Percentiles rank a stretch among this genome's conserved stretches.
Conservation (phyloP, 176 grass and related monocot species). For the Echinochloa phyllopogon region DNA sequence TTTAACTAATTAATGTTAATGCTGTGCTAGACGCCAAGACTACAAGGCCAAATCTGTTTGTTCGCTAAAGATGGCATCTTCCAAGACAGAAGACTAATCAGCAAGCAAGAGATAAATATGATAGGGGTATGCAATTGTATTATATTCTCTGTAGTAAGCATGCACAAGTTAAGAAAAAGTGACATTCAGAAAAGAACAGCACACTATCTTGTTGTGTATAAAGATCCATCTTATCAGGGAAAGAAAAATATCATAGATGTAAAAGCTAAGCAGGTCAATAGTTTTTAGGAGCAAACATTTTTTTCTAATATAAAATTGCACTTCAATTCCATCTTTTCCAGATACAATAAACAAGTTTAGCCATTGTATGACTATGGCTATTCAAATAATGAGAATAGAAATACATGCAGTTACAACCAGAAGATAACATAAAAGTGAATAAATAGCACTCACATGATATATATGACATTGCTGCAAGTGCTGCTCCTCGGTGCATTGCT, state of each 20-base stretch:
- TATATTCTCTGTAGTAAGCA: background rate
- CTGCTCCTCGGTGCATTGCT: conserved; percentile 86
- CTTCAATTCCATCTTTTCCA: background rate
- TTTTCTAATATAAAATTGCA: background rate
- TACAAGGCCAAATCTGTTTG: background rate
- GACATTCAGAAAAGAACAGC: background rate
- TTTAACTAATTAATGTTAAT: background rate
- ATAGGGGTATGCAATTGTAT: background rate
- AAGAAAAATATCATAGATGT: conserved; percentile 3
- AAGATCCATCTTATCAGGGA: conserved; percentile 14
- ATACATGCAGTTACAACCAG: background rate
- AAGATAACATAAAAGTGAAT: conserved; percentile 30
- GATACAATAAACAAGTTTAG: background rate
- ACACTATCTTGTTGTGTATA: background rate
- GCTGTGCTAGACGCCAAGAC: background rate
- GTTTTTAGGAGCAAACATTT: background rate
- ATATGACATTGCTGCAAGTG: conserved; percentile 93
- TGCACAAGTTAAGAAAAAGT: background rate
- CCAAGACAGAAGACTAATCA: background rate
- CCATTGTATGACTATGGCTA: background rate
- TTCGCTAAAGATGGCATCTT: background rate
- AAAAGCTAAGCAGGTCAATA: conserved; percentile 7
- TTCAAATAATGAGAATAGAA: conserved; percentile 20
- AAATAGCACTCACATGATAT: conserved; percentile 76
- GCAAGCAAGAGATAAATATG: background rate